Evolutionary conservation across 1,284 basidiomycete genomes (phyloP), one percentile per base, ranked within the genome.

Genomic region (Trametes pubescens): DNA sequence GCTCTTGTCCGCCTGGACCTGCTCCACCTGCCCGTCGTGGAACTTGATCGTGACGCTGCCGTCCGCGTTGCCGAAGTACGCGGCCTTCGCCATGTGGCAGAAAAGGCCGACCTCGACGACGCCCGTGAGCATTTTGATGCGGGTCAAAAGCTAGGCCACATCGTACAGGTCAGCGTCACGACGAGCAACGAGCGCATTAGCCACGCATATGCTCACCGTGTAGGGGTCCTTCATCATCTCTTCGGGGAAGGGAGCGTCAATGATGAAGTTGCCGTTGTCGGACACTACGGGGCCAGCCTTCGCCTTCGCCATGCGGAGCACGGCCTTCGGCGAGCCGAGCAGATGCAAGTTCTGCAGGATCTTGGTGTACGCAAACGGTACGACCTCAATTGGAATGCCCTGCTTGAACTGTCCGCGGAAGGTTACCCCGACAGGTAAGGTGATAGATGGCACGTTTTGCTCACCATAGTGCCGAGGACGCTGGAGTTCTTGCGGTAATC

Each of bases 21-120:
- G 73, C 66, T 85, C 81, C 5, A 81, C 72, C 13, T 74, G 74
- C 3, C 85, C 86, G 67, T 84, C 81, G 43, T 79, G 75, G 76
- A 78, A 81, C 68, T 80, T 82, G 37, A 85, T 78, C 1, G 84
- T 84, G 11, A 88, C 83, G 60, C 82, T 85, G 2, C 86, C 86
- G 71, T 88, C 85, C 83, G 90, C 85, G 72, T 98, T 97, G 21
- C 97, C 97, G 80, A 99, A 99, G 84, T 99, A 99, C 11, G 96
- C 96, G 0, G 95, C 95, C 76, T 92, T 88, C n/a, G 93, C 95
- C 85, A 99, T 91, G 59, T 89, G 82, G 75, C 94, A 96, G 83
- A 99, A 99, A 24, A 99, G 79, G 0, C 98, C 98, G 37, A 99
- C 98, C 78, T 99, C 97, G 35, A 99, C 92, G 13, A 99, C 95